A percentile compares a stretch with the other conserved stretches of the same genome.
phyloP scores from a whole-genome alignment of 345 rosid species.

The Gynandropsis gynandra region DNA sequence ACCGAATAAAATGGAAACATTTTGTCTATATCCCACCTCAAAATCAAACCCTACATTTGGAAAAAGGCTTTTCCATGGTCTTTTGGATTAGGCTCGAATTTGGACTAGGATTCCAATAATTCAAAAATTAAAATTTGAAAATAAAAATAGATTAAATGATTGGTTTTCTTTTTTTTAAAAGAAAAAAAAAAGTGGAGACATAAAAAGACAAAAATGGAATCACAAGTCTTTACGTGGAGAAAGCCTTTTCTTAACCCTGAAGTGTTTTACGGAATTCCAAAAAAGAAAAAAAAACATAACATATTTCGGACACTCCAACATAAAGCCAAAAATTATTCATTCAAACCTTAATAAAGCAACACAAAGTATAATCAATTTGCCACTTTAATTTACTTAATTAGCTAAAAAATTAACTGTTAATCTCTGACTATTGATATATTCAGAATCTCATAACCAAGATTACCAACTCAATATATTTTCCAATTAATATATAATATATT shows the following conservation, averaged over 20 bases:
- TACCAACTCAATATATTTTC: too few relatives aligned
- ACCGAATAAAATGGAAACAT: too few relatives aligned
- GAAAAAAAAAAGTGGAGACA: constrained; percentile 13
- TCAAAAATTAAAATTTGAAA: too few relatives aligned
- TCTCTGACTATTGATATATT: too few relatives aligned
- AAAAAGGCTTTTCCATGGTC: too few relatives aligned
- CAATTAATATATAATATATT: too few relatives aligned
- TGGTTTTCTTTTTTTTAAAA: neutral
- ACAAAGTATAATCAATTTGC: neutral
- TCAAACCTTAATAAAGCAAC: constrained; percentile 3
- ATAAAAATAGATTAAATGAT: too few relatives aligned
- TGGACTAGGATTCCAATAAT: too few relatives aligned
- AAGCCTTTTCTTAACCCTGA: constrained; percentile 27
- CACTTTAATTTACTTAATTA: neutral
- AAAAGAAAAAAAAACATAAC: constrained; percentile 19
- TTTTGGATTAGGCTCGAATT: too few relatives aligned
- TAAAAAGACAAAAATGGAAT: constrained; percentile 19
- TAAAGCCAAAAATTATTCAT: constrained; percentile 21
- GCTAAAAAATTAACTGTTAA: too few relatives aligned
- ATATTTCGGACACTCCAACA: constrained; percentile 13
- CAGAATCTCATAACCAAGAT: too few relatives aligned
- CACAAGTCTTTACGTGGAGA: constrained; percentile 8
- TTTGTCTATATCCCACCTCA: too few relatives aligned
- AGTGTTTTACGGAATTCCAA: constrained; percentile 21
- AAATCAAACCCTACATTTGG: constrained; percentile 32